Conservation (phyloP, 495 filamentous ascomycete genomes). For the Hyphodiscus hymeniophilus region DNA sequence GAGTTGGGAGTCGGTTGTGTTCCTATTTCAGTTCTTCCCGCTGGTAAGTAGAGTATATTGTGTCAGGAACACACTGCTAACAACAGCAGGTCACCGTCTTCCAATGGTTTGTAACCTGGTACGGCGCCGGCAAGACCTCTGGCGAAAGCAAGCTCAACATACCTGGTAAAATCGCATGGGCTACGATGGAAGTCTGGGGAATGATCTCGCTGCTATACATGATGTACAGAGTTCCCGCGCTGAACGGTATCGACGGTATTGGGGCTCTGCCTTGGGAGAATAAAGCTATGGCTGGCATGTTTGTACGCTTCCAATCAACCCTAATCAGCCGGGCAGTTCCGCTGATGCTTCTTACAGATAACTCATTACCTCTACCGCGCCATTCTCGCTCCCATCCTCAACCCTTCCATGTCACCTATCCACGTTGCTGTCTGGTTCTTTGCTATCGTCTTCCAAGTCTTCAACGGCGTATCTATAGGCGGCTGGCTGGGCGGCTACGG, state of each 20-base stretch:
- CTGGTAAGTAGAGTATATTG: conserved; percentile 10
- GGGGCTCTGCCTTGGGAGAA: conserved; percentile 56
- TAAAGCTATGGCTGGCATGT: conserved; percentile 55
- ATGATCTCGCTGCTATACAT: conserved; percentile 71
- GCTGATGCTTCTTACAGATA: conserved; percentile 24
- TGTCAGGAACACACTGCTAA: conserved; percentile 1
- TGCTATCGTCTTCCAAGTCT: conserved; percentile 64
- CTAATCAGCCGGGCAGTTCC: conserved; percentile 20
- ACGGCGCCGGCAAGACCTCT: conserved; percentile 85
- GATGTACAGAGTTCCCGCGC: conserved; percentile 54
- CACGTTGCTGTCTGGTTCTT: conserved; percentile 52
- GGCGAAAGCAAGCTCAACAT: conserved; percentile 63
- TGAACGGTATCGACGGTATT: conserved; percentile 41
- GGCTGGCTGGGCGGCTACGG: conserved; percentile 77
- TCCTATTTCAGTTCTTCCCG: conserved; percentile 20
- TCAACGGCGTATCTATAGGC: conserved; percentile 68
- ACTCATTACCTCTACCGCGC: conserved; percentile 89
- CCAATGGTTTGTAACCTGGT: conserved; percentile 50
- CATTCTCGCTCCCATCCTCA: conserved; percentile 68
- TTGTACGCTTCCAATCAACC: conserved; percentile 32
- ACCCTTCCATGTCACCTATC: conserved; percentile 86
- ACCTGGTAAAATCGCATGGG: conserved; percentile 82
- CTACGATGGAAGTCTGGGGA: conserved; percentile 74
- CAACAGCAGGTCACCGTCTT: conserved; percentile 13
- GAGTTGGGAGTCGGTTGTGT: conserved; percentile 18